Evolutionary conservation across 495 filamentous ascomycete genomes (phyloP), one percentile per base, ranked within the genome.

Genomic region (Aspergillus cristatus): DNA sequence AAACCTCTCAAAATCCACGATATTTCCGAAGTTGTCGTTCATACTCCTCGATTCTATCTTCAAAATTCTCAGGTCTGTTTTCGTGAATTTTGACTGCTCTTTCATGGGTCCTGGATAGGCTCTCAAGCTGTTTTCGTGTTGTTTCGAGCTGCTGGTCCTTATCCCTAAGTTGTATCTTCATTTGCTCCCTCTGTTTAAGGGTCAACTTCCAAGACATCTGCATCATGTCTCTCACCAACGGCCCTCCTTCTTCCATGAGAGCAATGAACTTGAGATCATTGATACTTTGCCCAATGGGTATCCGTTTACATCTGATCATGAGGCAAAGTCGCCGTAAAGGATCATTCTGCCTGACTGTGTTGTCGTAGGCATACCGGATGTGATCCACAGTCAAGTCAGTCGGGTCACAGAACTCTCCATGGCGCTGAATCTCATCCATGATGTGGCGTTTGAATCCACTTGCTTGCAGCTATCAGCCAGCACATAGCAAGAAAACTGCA

Each of bases 191-290:
- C 20, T 24, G 20, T 8, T 8, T 24, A 4, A 24, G 20, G 4
- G 4, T 24, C 20, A 4, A 8, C 12, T 16, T 34, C 32, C 5
- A 3, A 30, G 5, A 30, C 13, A n/a, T n/a, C 18, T 34, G 3
- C 32, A 34, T 34, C 11, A 34, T 14, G 16, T 34, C 32, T 18
- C 18, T 14, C 8, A 34, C 14, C 18, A 34, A 24, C 15, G 32
- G 32, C 18, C 32, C 32, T 7, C 32, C 32, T 11, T 18, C 32
- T n/a, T 34, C 32, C 32, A 34, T 7, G 11, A 34, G 32, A 12
- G 3, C 14, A 12, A 32, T 52, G 50, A 31, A 56, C 12, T 17
- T n/a, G 4, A 5, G 5, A 16, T 34, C 32, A n/a, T 3, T 4
- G 8, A 16, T 3, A 7, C 6, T 34, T 24, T 34, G 8, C 15